phyloP scores from a whole-genome alignment of 768 basidiomycete genomes.

The Lactarius evosmus region DNA sequence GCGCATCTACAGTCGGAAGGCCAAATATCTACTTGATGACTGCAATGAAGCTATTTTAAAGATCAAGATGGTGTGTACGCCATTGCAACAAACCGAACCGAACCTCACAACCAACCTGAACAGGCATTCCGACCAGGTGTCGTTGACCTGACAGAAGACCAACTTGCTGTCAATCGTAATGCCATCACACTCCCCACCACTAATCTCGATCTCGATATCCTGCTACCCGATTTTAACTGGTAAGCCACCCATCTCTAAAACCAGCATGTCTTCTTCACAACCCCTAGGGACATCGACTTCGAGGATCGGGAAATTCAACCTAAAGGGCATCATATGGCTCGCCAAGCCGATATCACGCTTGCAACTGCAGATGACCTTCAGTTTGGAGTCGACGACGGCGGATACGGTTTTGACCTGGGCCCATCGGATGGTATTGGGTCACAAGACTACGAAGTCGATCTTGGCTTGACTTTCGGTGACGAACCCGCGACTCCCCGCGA shows the following conservation, averaged over 20 bases:
- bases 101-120: conserved; percentile 8
- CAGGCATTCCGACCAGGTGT: conserved; percentile 93
- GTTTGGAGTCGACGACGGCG: conserved; percentile 54
- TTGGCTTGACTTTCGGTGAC: conserved; percentile 77
- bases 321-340: conserved; percentile 78
- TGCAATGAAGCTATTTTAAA: conserved; percentile 95
- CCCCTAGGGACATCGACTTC: conserved; percentile 71
- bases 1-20: conserved; percentile 95
- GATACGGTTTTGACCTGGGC: conserved; percentile 74
- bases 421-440: conserved; percentile 83
- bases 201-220: conserved; percentile 74
- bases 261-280: conserved; percentile 17
- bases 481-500: conserved; percentile 28
- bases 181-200: conserved; percentile 83
- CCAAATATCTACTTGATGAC: conserved; percentile 95
- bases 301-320: conserved; percentile 62
- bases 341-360: conserved; percentile 86
- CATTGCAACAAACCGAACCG: neutral
- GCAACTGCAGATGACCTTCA: conserved; percentile 70
- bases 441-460: conserved; percentile 74
- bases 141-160: conserved; percentile 95
- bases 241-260: conserved; percentile 34
- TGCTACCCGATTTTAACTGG: conserved; percentile 82
- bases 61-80: conserved; percentile 77
- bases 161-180: conserved; percentile 80